Base-by-base conservation (phyloP, 2,329 filamentous ascomycete species). In the Pseudogymnoascus sp. region DNA sequence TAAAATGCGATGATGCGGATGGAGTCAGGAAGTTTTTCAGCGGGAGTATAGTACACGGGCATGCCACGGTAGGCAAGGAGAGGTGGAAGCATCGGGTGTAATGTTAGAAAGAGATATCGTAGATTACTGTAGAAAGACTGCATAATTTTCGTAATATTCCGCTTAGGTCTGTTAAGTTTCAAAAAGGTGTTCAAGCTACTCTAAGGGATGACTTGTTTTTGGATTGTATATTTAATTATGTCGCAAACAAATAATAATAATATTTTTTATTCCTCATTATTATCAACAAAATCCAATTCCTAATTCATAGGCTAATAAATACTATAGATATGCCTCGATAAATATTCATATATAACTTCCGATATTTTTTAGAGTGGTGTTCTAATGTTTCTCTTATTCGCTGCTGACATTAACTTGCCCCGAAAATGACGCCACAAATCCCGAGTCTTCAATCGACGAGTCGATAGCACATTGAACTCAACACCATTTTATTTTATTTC, bases 1-100 rank as follows among this genome's bases (percentile, higher is more conserved):
- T 5, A 57, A 28, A 28, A 37, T 35, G 23, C 19, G 6, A 57
- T 33, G 52, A 35, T 35, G 26, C 8, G 15, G 45, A 52, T 52
- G 45, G 45, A 12, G 45, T 52, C 15, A 5, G 45, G 45, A 52
- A 19, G 45, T 52, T 30, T 52, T 52, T 52, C 26, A 52, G 45
- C 45, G 45, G 45, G 45, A 52, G 45, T 52, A 33, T 52, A 52
- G 5, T 52, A 52, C 30, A 52, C 21, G n/a, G 45, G 5, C 45
- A 33, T 52, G 18, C 45, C 26, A 52, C 45, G 26, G 45, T 19
- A 52, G n/a, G 23, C 45, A 52, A 52, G 23, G 45, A 15, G 23
- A n/a, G 12, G 41, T 48, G 41, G 41, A 52, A 9, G 26, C 13
- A 52, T 30, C 30, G 45, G 26, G 33, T 52, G 45, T 52, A 52